Conservation (phyloP, 106 monocot genomes). For the Gastrodia elata region DNA sequence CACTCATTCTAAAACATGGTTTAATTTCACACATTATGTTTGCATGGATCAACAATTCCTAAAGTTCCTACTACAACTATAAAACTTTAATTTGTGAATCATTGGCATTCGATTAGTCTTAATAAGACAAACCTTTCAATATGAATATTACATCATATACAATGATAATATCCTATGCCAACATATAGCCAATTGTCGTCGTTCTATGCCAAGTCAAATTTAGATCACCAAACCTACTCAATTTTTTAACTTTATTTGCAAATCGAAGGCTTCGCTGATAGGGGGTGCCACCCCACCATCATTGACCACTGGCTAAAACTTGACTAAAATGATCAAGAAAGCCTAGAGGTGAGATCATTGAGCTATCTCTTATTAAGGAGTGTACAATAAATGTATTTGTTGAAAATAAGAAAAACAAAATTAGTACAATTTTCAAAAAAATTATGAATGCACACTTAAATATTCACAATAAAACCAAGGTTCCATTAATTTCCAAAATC, state of each 20-base stretch:
- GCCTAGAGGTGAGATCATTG: background rate
- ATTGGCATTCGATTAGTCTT: no score
- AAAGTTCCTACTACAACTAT: background rate
- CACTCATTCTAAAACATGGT: background rate
- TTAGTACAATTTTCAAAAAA: background rate
- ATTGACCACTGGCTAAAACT: background rate
- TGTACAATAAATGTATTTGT: background rate
- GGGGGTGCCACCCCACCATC: background rate
- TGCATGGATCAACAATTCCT: background rate
- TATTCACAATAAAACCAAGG: background rate
- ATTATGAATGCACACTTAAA: background rate
- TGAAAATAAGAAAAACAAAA: background rate
- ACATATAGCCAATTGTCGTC: background rate
- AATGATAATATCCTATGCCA: no score
- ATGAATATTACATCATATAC: no score
- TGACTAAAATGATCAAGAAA: background rate
- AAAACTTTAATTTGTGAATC: no score
- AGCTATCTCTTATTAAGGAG: background rate
- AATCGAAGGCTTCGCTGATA: background rate
- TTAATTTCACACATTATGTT: background rate
- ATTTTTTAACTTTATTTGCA: background rate
- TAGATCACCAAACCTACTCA: background rate
- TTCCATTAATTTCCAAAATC: background rate
- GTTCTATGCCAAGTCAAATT: background rate
- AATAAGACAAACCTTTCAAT: no score